Evolutionary conservation across 2,329 filamentous ascomycete species (phyloP), one percentile per base, ranked within the genome.

Genomic region (Endocalyx cinctus): DNA sequence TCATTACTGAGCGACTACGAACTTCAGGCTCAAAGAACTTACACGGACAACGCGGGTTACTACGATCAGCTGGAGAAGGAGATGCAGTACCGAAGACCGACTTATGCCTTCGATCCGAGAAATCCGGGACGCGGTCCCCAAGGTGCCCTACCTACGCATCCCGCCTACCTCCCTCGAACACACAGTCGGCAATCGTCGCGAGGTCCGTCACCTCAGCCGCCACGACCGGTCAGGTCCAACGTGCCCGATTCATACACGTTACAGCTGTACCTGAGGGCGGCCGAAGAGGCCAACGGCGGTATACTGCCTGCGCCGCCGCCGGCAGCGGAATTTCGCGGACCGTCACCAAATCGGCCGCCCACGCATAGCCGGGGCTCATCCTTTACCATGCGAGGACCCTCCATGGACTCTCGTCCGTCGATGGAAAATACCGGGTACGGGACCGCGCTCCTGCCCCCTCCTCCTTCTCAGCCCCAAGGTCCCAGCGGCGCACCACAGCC

Each of bases 81-180:
- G 10, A 46, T 47, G 12, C 39, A 43, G 27, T 17, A 20, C 1
- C 39, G 32, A 5, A 41, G 17, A 2, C 26, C 43, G 5, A 37
- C 49, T 17, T 58, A 60, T 42, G 46, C 49, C 34, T 51, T 50
- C 16, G 50, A 60, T 19, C 54, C 53, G 0, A 49, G 48, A 14
- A 34, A 44, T 0, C 34, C 28, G 5, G 31, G 38, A 8, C 42
- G 46, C 8, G 51, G 44, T 3, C 48, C 49, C 4, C 34, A 31
- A 11, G 58, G 43, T 27, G 57, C 59, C 1, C 54, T 73, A 26
- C 70, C 70, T 0, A 57, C 67, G 0, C 71, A 74, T 38, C 65
- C 63, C 1, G 70, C 70, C 0, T 74, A 74, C 31, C 59, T 70
- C 14, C 64, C 66, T 1, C 55, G 54, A 5, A 51, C 58, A 6